Percentiles rank a stretch among this genome's conserved stretches.
Conservation (phyloP, 2,329 filamentous ascomycete species). For the Purpureocillium lavendulum region DNA sequence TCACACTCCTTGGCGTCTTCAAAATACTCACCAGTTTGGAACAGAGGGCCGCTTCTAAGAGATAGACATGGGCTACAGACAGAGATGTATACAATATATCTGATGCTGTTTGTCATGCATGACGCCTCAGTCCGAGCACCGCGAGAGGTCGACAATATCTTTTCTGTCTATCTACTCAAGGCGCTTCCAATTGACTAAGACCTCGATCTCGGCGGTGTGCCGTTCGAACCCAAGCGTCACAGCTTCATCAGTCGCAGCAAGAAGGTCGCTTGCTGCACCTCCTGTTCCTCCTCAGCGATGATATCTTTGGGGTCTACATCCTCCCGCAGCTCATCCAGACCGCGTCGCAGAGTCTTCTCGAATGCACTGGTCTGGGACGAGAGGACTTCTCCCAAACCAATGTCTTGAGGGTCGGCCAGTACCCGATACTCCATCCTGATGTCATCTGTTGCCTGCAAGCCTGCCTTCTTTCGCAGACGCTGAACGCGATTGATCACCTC, state of each 20-base stretch:
- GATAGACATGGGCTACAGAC: too few relatives aligned
- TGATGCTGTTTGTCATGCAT: too few relatives aligned
- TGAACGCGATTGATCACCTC: slow-evolving; percentile 94
- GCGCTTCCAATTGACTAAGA: too few relatives aligned
- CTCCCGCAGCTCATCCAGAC: slow-evolving; percentile 46
- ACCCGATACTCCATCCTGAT: slow-evolving; percentile 91
- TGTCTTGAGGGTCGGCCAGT: slow-evolving; percentile 66
- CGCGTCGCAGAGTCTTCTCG: slow-evolving; percentile 69
- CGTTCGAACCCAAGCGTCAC: slow-evolving; percentile 26
- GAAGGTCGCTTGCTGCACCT: slow-evolving; percentile 76
- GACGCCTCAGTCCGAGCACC: too few relatives aligned
- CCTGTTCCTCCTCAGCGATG: slow-evolving; percentile 76
- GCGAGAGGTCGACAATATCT: too few relatives aligned
- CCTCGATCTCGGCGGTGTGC: too few relatives aligned
- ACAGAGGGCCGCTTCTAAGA: slow-evolving; percentile 18
- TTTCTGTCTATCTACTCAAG: too few relatives aligned
- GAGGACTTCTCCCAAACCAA: slow-evolving; percentile 65
- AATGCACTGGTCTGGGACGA: slow-evolving; percentile 58
- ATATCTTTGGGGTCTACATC: slow-evolving; percentile 26
- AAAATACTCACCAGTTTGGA: too few relatives aligned
- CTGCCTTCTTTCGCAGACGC: slow-evolving; percentile 86
- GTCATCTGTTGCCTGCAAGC: slow-evolving; percentile 84
- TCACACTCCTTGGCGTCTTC: too few relatives aligned
- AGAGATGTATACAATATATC: too few relatives aligned
- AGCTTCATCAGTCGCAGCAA: slow-evolving; percentile 68